These are phyloP conservation scores for Amaranthus cruentus DNA, from an alignment of 148 eudicot genomes.

Conservation along the genomic window DNA sequence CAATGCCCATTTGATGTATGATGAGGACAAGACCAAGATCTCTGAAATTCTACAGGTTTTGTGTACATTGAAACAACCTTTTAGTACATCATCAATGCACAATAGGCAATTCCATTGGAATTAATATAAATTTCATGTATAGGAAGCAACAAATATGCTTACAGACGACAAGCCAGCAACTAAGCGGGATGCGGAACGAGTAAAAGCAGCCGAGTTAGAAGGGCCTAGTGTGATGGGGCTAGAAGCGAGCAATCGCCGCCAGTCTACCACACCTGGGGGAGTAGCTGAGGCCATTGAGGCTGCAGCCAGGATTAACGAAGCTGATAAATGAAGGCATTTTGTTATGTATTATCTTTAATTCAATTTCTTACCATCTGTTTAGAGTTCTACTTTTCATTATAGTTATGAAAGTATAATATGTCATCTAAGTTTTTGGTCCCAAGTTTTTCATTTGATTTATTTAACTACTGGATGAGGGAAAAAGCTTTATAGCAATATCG, in stretches of 20 bases:
- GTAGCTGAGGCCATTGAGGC: slow-evolving; percentile 52
- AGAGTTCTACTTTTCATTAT: no score
- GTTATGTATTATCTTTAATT: no score
- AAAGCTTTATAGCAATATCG: no score
- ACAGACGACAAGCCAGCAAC: slow-evolving; percentile 51
- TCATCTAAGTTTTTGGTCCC: no score
- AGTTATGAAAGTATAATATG: no score
- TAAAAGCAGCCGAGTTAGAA: slow-evolving; percentile 47
- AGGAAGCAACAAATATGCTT: slow-evolving; percentile 50
- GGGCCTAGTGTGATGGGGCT: slow-evolving; percentile 26
- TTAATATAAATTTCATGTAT: not conserved
- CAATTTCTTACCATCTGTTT: no score
- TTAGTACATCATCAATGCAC: not conserved
- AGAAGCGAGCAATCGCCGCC: slow-evolving; percentile 2
- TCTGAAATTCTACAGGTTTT: slow-evolving; percentile 42
- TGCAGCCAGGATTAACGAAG: slow-evolving; percentile 47
- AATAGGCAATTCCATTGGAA: no score
- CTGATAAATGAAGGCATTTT: not conserved
- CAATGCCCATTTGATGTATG: slow-evolving; percentile 26
- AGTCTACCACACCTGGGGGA: slow-evolving; percentile 45
- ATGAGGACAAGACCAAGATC: slow-evolving; percentile 46
- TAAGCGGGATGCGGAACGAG: slow-evolving; percentile 46
- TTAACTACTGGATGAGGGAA: no score
- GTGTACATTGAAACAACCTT: no score
- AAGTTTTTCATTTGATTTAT: no score